Percentiles rank a stretch among this genome's conserved stretches.
Evolutionary conservation across 306 rosid species (phyloP).

Genomic region (Styphnolobium japonicum): DNA sequence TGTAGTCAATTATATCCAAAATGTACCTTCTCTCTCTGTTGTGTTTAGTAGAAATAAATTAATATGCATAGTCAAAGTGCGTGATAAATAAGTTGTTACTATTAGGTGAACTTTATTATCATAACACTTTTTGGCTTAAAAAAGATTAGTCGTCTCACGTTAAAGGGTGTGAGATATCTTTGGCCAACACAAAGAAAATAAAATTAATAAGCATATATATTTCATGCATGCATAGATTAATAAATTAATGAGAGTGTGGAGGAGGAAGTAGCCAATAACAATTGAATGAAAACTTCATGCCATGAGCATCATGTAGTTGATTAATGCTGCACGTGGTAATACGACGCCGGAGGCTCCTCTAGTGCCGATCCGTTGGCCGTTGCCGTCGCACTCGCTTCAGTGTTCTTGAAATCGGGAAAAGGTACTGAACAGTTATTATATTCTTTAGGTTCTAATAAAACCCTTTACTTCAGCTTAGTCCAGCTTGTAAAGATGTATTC

Average conservation of each 20-base stretch:
- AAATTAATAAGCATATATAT: too few relatives aligned
- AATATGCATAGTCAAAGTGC: too few relatives aligned
- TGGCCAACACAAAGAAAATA: too few relatives aligned
- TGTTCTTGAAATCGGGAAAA: neutral
- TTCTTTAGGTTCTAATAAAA: neutral
- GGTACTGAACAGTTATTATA: neutral
- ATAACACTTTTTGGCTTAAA: too few relatives aligned
- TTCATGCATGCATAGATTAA: neutral
- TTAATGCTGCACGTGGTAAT: constrained; percentile 51
- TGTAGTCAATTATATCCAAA: too few relatives aligned
- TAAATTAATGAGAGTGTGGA: neutral
- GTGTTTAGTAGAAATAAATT: too few relatives aligned
- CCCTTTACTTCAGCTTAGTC: neutral
- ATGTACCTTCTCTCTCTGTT: too few relatives aligned
- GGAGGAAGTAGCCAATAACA: neutral
- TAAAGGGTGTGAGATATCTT: too few relatives aligned
- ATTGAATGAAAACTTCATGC: neutral
- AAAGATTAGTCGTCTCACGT: too few relatives aligned
- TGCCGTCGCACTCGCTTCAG: constrained; percentile 46
- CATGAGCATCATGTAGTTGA: neutral
- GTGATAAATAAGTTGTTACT: too few relatives aligned
- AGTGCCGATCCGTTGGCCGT: constrained; percentile 50
- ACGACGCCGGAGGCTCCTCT: constrained; percentile 54
- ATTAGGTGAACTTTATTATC: too few relatives aligned
- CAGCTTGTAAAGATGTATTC: neutral